Conservation (phyloP, 345 rosid species). For the Citrus glauca region DNA sequence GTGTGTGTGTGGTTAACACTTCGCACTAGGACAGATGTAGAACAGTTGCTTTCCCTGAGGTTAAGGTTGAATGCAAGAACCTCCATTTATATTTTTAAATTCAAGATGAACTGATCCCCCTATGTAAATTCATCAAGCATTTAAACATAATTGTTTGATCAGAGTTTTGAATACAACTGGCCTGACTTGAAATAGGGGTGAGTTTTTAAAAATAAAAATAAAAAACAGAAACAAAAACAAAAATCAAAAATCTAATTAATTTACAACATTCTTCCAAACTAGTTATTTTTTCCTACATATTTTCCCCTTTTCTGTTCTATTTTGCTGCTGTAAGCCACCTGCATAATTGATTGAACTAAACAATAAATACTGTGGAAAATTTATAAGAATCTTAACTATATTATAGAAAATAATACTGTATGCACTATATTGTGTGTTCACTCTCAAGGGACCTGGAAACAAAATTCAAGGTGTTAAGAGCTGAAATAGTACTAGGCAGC, state of each 20-base stretch:
- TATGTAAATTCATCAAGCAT: not conserved
- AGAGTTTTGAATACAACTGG: not conserved
- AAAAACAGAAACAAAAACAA: not conserved
- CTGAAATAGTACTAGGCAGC: not conserved
- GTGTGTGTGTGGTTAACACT: not conserved
- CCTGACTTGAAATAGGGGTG: not conserved
- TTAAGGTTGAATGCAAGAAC: not conserved
- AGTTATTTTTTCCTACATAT: not conserved
- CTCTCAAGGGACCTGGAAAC: not conserved
- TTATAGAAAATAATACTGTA: not conserved
- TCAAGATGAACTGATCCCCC: not conserved
- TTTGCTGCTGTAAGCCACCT: not conserved
- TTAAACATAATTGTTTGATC: not conserved
- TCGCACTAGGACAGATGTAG: not conserved
- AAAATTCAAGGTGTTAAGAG: not conserved
- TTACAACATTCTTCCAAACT: not conserved
- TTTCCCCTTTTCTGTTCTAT: not conserved
- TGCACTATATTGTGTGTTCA: not conserved
- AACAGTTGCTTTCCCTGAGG: not conserved
- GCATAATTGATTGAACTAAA: not conserved
- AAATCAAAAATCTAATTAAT: not conserved
- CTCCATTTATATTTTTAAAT: not conserved
- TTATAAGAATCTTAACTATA: not conserved
- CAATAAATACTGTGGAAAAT: not conserved
- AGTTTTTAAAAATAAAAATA: not conserved